These are phyloP conservation scores for Penicillium egyptiacum DNA, from an alignment of 495 filamentous ascomycete species.

Conservation along the genomic window DNA sequence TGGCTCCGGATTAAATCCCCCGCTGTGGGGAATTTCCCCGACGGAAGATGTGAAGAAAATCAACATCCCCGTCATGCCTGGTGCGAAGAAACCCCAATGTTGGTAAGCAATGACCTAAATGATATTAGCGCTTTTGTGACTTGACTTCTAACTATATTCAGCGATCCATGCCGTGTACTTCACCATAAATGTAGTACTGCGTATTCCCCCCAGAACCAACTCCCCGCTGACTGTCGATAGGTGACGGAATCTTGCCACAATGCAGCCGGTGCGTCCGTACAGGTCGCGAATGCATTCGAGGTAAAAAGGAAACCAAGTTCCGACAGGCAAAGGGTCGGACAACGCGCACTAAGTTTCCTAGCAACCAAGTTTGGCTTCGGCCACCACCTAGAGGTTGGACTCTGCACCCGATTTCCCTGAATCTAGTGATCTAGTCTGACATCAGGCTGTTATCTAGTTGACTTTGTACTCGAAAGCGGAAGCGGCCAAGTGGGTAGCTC, in stretches of 20 bases:
- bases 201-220: neutral
- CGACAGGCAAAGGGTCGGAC: conserved; percentile 19
- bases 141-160: conserved; percentile 2
- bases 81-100: neutral
- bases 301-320: conserved; percentile 17
- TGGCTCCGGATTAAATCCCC: neutral
- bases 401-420: neutral
- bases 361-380: conserved; percentile 29
- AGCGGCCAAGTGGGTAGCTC: conserved; percentile 18
- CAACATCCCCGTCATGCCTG: conserved; percentile 4
- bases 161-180: conserved; percentile 27
- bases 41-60: neutral
- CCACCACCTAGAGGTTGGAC: conserved; percentile 29
- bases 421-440: conserved; percentile 1
- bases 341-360: conserved; percentile 23
- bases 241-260: conserved; percentile 25
- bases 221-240: conserved; percentile 8
- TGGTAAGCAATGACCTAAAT: neutral
- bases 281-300: conserved; percentile 20
- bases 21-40: conserved; percentile 1
- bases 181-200: conserved; percentile 25
- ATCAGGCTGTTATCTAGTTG: conserved; percentile 7
- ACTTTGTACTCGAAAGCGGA: conserved; percentile 28
- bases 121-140: neutral
- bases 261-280: conserved; percentile 27